A percentile compares a stretch with the other conserved stretches of the same genome.
Conservation (phyloP, 768 basidiomycete genomes). For the Russula brevipes region DNA sequence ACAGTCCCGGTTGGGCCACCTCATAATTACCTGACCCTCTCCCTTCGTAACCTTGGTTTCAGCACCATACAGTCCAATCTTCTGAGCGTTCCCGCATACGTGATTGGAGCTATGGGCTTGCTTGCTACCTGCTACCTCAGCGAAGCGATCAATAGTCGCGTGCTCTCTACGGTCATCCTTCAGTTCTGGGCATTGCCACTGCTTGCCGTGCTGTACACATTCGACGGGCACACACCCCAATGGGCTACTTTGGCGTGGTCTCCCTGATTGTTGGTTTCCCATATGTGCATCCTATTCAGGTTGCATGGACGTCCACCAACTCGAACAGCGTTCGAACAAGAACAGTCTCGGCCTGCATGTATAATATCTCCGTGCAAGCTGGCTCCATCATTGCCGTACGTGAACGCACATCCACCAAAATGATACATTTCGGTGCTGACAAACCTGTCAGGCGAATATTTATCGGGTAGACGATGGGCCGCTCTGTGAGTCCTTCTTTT, state of each 20-base stretch:
- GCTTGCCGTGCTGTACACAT: constrained; percentile 51
- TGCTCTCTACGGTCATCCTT: constrained; percentile 47
- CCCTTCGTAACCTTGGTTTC: constrained; percentile 54
- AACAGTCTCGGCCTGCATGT: constrained; percentile 41
- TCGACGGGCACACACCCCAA: constrained; percentile 44
- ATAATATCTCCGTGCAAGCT: constrained; percentile 63
- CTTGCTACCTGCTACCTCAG: constrained; percentile 44
- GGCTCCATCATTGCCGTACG: constrained; percentile 27
- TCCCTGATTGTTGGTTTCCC: constrained; percentile 54
- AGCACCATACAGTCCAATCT: constrained; percentile 56
- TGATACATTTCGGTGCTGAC: neutral
- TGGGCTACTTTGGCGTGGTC: constrained; percentile 55
- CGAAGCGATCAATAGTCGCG: constrained; percentile 52
- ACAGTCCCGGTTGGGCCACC: constrained; percentile 56
- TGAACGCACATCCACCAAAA: neutral
- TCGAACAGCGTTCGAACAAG: constrained; percentile 55
- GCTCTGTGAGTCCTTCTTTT: constrained; percentile 14
- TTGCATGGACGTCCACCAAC: constrained; percentile 57
- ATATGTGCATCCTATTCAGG: constrained; percentile 32
- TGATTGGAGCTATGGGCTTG: constrained; percentile 45
- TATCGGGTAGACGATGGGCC: neutral
- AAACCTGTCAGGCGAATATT: neutral
- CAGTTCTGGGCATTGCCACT: constrained; percentile 61
- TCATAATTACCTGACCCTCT: constrained; percentile 58
- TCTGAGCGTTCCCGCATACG: constrained; percentile 53